These are phyloP conservation scores for Detonula confervacea DNA, from an alignment of 352 stramenopile genomes.

Conservation along the genomic window DNA sequence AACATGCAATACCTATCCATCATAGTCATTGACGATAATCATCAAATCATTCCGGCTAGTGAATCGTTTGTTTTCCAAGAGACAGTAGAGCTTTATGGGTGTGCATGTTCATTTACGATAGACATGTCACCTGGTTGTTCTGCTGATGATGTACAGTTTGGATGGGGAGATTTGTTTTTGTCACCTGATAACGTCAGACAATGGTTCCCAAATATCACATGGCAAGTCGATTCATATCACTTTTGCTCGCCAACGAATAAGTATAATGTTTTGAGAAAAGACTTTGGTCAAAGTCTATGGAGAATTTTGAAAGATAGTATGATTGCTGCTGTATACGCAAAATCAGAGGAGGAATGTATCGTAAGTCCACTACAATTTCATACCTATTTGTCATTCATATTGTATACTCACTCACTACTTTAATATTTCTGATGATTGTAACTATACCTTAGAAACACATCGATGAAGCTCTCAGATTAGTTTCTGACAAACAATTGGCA, in stretches of 20 bases:
- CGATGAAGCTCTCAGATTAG: not conserved
- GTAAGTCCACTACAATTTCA: slow-evolving; percentile 12
- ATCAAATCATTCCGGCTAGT: slow-evolving; percentile 6
- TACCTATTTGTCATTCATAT: no score
- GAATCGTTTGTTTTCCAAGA: slow-evolving; percentile 26
- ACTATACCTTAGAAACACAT: no score
- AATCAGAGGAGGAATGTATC: slow-evolving; percentile 4
- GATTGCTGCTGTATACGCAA: not conserved
- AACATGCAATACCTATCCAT: slow-evolving; percentile 15
- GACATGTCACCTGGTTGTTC: slow-evolving; percentile 6
- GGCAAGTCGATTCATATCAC: slow-evolving; percentile 26
- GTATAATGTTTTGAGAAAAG: not conserved
- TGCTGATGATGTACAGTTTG: not conserved
- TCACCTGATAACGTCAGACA: not conserved
- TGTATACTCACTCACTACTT: no score
- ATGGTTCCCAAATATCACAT: slow-evolving; percentile 24
- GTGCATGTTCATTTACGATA: not conserved
- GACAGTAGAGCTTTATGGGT: not conserved
- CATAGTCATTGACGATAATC: slow-evolving; percentile 7
- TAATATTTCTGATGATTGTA: no score
- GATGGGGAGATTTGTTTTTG: slow-evolving; percentile 19
- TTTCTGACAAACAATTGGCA: not conserved
- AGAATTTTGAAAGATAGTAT: not conserved
- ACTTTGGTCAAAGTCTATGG: slow-evolving; percentile 14
- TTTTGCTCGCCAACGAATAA: not conserved